These are phyloP conservation scores for Talaromyces trachyspermus DNA, from an alignment of 495 filamentous ascomycete species.

Conservation along the genomic window DNA sequence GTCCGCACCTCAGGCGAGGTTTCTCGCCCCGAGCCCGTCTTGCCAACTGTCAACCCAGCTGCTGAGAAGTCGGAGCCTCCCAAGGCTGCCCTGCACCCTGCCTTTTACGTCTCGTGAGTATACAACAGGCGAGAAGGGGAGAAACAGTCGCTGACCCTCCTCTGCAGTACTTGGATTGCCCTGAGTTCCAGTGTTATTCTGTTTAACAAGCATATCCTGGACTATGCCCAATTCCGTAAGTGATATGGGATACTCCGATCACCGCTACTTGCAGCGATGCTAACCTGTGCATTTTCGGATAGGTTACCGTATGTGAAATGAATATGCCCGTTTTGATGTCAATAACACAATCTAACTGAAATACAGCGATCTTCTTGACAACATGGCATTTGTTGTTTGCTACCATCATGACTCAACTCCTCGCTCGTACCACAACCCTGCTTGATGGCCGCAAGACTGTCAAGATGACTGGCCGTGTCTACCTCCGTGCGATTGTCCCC, in stretches of 20 bases:
- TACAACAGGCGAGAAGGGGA: neutral
- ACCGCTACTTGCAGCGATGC: neutral
- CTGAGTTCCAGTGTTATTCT: constrained; percentile 90
- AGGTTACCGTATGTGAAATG: constrained; percentile 34
- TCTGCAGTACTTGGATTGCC: constrained; percentile 74
- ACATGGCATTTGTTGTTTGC: constrained; percentile 90
- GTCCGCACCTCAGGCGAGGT: constrained; percentile 68
- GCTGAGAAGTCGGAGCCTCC: constrained; percentile 59
- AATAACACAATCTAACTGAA: constrained; percentile 7
- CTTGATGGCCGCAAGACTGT: constrained; percentile 86
- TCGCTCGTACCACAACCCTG: constrained; percentile 75
- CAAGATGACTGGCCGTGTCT: constrained; percentile 89
- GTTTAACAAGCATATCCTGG: constrained; percentile 98
- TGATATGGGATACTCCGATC: constrained; percentile 4
- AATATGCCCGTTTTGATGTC: neutral
- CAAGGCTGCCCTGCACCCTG: constrained; percentile 65
- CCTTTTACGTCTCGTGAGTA: constrained; percentile 82
- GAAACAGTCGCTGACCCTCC: constrained; percentile 16
- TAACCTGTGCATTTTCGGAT: constrained; percentile 7
- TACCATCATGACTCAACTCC: constrained; percentile 81
- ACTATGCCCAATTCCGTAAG: constrained; percentile 78
- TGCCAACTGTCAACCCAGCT: constrained; percentile 73
- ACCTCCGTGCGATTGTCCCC: constrained; percentile 83
- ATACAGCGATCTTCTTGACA: constrained; percentile 63
- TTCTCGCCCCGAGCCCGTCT: constrained; percentile 52